phyloP scores from a whole-genome alignment of 176 grass and related monocot species.

The Triticum aestivum region DNA sequence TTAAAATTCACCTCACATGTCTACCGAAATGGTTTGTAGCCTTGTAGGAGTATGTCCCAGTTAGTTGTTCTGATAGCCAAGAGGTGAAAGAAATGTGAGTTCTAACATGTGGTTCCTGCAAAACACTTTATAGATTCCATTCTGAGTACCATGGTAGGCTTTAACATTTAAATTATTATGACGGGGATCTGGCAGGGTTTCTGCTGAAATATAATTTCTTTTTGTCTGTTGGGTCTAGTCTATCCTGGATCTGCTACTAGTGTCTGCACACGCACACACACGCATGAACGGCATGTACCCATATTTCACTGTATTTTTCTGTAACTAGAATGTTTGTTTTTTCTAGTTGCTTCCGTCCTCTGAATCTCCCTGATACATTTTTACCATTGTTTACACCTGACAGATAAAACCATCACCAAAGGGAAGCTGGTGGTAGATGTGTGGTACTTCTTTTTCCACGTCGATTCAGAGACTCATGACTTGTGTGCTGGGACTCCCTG shows the following conservation, averaged over 20 bases:
- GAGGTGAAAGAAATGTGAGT: not conserved
- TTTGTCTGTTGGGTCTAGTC: not conserved
- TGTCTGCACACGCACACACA: not conserved
- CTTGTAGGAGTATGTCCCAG: not conserved
- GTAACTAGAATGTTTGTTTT: not conserved
- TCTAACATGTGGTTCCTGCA: not conserved
- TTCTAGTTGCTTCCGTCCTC: not conserved
- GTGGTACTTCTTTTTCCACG: constrained; percentile 60
- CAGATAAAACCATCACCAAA: constrained; percentile 51
- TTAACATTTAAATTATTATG: not conserved
- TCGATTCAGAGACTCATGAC: constrained; percentile 70
- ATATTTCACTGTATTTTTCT: too few relatives aligned
- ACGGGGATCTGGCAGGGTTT: not conserved
- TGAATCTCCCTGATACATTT: not conserved
- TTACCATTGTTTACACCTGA: constrained; percentile 31
- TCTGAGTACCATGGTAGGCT: not conserved
- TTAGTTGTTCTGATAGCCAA: not conserved
- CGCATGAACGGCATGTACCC: too few relatives aligned
- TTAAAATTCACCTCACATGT: not conserved
- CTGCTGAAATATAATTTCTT: not conserved
- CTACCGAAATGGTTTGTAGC: not conserved
- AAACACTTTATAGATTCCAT: not conserved
- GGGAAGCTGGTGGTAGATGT: constrained; percentile 75
- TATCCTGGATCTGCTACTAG: not conserved
- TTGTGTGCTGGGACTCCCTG: constrained; percentile 64